These are phyloP conservation scores for Plantago major DNA, from an alignment of 257 asterid species.

Conservation along the genomic window DNA sequence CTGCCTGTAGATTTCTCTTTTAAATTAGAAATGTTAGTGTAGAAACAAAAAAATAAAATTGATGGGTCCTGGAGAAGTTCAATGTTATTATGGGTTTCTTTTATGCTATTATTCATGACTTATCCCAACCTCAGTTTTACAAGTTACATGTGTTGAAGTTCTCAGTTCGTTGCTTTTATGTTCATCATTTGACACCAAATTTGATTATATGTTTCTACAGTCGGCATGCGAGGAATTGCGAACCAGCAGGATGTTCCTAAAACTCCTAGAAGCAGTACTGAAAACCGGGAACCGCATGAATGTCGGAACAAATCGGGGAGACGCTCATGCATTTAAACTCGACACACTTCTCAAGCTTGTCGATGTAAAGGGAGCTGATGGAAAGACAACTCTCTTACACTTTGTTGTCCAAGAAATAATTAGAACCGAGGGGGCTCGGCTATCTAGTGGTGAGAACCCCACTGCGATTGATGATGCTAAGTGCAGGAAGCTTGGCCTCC, in stretches of 20 bases:
- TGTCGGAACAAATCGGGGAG: constrained; percentile 96
- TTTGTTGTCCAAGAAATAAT: constrained; percentile 92
- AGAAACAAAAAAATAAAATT: too few species aligned
- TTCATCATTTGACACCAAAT: neutral
- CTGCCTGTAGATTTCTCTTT: too few species aligned
- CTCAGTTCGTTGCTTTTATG: neutral
- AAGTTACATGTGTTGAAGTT: neutral
- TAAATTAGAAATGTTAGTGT: too few species aligned
- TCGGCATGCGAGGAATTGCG: constrained; percentile 90
- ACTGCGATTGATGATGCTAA: constrained; percentile 46
- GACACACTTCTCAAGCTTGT: constrained; percentile 94
- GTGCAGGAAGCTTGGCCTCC: constrained; percentile 79
- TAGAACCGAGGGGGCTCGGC: constrained; percentile 72
- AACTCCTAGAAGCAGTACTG: constrained; percentile 94
- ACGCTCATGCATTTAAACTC: constrained; percentile 95
- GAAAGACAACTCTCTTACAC: constrained; percentile 91
- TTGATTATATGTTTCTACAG: constrained; percentile 34
- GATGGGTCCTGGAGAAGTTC: too few species aligned
- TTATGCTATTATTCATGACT: too few species aligned
- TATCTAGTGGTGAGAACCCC: constrained; percentile 39
- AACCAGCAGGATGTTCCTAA: constrained; percentile 79
- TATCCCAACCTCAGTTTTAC: too few species aligned
- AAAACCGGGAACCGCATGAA: constrained; percentile 96
- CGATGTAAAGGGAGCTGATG: constrained; percentile 89
- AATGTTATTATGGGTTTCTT: too few species aligned